These are phyloP conservation scores for Yarrowia porcina DNA, from an alignment of 805 yeast species.

Conservation along the genomic window DNA sequence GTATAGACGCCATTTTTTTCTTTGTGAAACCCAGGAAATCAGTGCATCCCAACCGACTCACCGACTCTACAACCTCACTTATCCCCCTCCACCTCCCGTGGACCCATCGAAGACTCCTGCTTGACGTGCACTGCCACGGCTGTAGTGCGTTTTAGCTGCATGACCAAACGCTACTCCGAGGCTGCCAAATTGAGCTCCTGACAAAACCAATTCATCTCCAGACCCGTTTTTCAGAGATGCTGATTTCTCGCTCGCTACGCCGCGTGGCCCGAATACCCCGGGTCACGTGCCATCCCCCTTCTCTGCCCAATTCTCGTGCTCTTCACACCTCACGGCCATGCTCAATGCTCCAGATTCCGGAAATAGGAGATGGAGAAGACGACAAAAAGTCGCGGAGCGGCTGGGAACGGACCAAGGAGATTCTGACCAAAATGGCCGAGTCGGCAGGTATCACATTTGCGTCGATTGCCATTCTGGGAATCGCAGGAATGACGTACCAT, in stretches of 20 bases:
- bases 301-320: neutral
- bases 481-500: slow-evolving; percentile 72
- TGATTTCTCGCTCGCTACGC: too few relatives aligned
- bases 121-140: slow-evolving; percentile 20
- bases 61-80: too few relatives aligned
- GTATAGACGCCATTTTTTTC: too few relatives aligned
- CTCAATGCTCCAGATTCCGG: neutral
- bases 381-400: neutral
- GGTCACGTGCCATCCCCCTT: neutral
- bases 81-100: neutral
- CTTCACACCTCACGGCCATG: neutral
- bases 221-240: too few relatives aligned
- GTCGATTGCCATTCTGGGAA: slow-evolving; percentile 62
- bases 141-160: neutral
- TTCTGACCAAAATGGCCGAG: slow-evolving; percentile 41
- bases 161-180: neutral
- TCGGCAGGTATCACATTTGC: slow-evolving; percentile 70
- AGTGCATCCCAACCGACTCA: neutral
- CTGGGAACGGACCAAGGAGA: slow-evolving; percentile 22
- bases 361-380: slow-evolving; percentile 27
- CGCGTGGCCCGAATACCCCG: neutral
- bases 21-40: neutral
- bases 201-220: too few relatives aligned
- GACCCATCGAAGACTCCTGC: slow-evolving; percentile 2
- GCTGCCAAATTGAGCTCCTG: too few relatives aligned